Evolutionary conservation across 2,329 filamentous ascomycete species (phyloP).

Genomic region (Stromatinia cepivora): DNA sequence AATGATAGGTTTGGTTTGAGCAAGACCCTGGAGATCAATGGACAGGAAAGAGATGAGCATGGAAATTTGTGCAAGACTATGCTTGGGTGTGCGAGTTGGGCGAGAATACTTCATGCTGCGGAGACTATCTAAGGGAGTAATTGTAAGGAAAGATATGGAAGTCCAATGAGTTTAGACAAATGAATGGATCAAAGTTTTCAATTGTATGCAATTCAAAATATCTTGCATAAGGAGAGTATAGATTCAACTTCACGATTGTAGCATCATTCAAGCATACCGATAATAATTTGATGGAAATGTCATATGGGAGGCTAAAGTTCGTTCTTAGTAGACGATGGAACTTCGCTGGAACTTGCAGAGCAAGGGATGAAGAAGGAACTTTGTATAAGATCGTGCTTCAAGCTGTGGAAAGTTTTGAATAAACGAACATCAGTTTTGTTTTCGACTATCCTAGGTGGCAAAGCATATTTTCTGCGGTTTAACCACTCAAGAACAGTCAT

Average conservation of each 20-base stretch:
- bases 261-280: neutral
- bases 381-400: too few relatives aligned
- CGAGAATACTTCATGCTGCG: conserved; percentile 26
- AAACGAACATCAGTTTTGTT: too few relatives aligned
- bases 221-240: neutral
- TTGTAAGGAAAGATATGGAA: neutral
- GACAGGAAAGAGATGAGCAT: conserved; percentile 29
- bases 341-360: too few relatives aligned
- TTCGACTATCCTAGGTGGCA: too few relatives aligned
- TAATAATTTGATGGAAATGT: too few relatives aligned
- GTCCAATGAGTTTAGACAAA: neutral
- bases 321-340: too few relatives aligned
- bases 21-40: conserved; percentile 26
- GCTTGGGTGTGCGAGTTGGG: conserved; percentile 32
- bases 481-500: too few relatives aligned
- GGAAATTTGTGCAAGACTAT: conserved; percentile 32
- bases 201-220: neutral
- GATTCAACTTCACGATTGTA: neutral
- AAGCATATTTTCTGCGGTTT: too few relatives aligned
- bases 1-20: conserved; percentile 25
- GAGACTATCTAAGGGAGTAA: conserved; percentile 15
- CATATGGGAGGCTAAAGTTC: too few relatives aligned
- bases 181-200: neutral
- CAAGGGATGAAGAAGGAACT: too few relatives aligned
- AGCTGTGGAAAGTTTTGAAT: too few relatives aligned